These are phyloP conservation scores for Aspergillus sojae DNA, from an alignment of 2,329 filamentous ascomycete species.

Conservation along the genomic window DNA sequence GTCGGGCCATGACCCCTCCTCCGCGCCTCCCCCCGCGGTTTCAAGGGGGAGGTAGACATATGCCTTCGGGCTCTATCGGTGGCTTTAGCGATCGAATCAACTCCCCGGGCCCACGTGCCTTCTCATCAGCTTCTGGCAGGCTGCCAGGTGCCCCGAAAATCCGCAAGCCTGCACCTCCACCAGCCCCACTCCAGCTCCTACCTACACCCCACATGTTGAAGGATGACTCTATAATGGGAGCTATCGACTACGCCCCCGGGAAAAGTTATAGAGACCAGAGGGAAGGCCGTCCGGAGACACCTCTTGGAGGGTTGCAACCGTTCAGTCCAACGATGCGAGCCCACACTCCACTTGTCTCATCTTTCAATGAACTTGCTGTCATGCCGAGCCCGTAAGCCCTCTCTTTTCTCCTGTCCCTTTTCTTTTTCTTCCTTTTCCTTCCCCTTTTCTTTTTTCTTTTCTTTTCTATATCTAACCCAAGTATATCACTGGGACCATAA, in stretches of 20 bases:
- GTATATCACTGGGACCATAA: background rate
- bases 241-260: conserved; percentile 87
- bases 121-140: conserved; percentile 63
- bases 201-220: conserved; percentile 83
- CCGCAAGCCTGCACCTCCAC: conserved; percentile 70
- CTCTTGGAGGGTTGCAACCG: conserved; percentile 60
- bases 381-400: conserved; percentile 89
- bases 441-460: too few species aligned
- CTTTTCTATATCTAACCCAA: background rate
- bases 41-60: conserved; percentile 49
- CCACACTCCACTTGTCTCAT: conserved; percentile 76
- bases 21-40: conserved; percentile 67
- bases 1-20: conserved; percentile 94
- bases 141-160: conserved; percentile 48
- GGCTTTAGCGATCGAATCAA: conserved; percentile 31
- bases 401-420: background rate
- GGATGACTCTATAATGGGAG: conserved; percentile 73
- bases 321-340: conserved; percentile 74
- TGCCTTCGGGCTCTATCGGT: conserved; percentile 48
- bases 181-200: conserved; percentile 70
- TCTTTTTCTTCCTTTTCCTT: background rate
- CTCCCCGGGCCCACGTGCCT: conserved; percentile 59
- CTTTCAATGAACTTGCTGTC: conserved; percentile 82
- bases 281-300: conserved; percentile 67
- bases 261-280: conserved; percentile 66